Base-by-base conservation (phyloP, 106 monocot genomes). In the Dendrobium officinale region DNA sequence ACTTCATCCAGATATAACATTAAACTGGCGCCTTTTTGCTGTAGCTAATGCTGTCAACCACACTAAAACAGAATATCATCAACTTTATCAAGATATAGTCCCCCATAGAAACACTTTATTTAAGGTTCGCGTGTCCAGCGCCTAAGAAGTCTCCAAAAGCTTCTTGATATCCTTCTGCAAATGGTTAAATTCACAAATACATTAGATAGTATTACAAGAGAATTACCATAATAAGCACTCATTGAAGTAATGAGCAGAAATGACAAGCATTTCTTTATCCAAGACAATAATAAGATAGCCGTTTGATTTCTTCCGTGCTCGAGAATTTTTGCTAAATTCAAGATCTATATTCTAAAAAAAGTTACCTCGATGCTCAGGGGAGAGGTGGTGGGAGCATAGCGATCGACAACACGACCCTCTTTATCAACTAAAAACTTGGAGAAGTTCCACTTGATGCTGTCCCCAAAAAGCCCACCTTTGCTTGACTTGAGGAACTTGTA, bases 401-500 rank as follows among this genome's bases (percentile, higher is more conserved):
- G 92, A 29, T 94, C 97, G 17, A 97, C 90, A 0, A 97, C 97
- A 54, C 78, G 78, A 0, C 97, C 97, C 0, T 92, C 94, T 75
- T 97, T 94, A 86, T 97, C 88, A 16, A 97, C 90, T 51, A 51
- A 51, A 15, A 51, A 51, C 51, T 51, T 51, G 51, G 51, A 51
- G 51, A 51, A 51, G 51, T 97, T 97, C 97, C 97, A 97, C 78
- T 97, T 94, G 84, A 97, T 94, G 82, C 83, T 64, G 27, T 92
- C 90, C 3, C 94, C 97, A 77, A 92, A 89, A 1, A 97, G 6
- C 15, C 94, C 55, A 18, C 94, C 92, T 82, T 97, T 97, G 78
- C 85, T 92, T 0, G 90, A 87, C 81, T 94, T 97, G 81, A 97
- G 82, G 78, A 86, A 97, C 80, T 97, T 94, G 88, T 97, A 97